phyloP scores from a whole-genome alignment of 2,329 filamentous ascomycete genomes.

The Simplicillium aogashimaense region DNA sequence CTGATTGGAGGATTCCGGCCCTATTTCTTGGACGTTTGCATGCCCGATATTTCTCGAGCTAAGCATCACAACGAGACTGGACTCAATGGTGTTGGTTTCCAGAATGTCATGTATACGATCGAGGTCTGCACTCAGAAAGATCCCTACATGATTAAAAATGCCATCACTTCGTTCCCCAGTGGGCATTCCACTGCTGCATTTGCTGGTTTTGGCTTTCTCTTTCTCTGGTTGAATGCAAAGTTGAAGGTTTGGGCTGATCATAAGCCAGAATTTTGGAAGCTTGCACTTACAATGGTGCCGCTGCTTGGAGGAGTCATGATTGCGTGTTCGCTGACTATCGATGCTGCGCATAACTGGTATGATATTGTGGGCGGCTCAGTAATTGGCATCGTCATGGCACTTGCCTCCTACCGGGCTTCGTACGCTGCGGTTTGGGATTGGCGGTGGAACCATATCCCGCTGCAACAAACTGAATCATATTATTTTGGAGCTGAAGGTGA shows the following conservation, averaged over 20 bases:
- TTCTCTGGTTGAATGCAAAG: constrained; percentile 62
- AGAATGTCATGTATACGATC: constrained; percentile 52
- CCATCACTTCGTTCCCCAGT: constrained; percentile 56
- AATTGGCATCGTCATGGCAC: constrained; percentile 54
- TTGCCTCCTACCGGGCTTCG: constrained; percentile 54
- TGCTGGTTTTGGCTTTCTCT: constrained; percentile 53
- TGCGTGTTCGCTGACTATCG: constrained; percentile 51
- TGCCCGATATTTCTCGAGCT: constrained; percentile 39
- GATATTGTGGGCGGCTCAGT: constrained; percentile 54
- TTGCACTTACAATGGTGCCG: constrained; percentile 46
- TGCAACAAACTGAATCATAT: constrained; percentile 30
- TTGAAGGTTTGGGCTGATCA: constrained; percentile 60
- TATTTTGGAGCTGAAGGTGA: constrained; percentile 9
- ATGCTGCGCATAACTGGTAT: constrained; percentile 61
- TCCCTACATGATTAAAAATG: constrained; percentile 44
- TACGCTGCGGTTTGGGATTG: constrained; percentile 63
- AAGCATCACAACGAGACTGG: constrained; percentile 28
- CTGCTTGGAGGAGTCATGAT: constrained; percentile 51
- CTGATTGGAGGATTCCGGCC: constrained; percentile 55
- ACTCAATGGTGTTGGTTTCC: constrained; percentile 38
- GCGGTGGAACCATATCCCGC: constrained; percentile 57
- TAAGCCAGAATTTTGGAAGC: constrained; percentile 58
- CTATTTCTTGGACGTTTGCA: constrained; percentile 55
- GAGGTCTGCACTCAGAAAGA: constrained; percentile 51
- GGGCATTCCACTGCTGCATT: constrained; percentile 58